Evolutionary conservation across 2,329 filamentous ascomycete species (phyloP).

Genomic region (Curvularia lunata): DNA sequence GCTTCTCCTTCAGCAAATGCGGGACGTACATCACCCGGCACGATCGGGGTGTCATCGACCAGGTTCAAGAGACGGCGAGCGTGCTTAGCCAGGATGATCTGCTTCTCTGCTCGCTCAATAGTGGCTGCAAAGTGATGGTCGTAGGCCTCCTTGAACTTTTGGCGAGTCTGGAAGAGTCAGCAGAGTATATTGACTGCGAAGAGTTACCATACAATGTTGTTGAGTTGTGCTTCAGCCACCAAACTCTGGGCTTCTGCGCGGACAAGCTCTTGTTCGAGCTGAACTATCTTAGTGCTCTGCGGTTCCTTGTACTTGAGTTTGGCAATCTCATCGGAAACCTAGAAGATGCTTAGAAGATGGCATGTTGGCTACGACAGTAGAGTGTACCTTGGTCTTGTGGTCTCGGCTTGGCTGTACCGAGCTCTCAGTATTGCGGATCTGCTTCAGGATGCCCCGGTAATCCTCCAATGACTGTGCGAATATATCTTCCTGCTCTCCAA

Average conservation of each 20-base stretch:
- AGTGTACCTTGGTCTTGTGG: slow-evolving; percentile 72
- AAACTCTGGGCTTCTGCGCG: slow-evolving; percentile 94
- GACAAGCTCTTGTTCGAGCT: slow-evolving; percentile 94
- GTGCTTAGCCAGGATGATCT: slow-evolving; percentile 90
- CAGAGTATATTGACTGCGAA: not conserved
- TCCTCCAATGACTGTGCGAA: slow-evolving; percentile 90
- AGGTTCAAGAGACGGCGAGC: slow-evolving; percentile 83
- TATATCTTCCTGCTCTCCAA: slow-evolving; percentile 89
- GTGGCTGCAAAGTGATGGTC: slow-evolving; percentile 86
- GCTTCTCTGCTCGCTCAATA: slow-evolving; percentile 96
- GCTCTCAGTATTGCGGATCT: slow-evolving; percentile 93
- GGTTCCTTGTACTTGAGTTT: slow-evolving; percentile 93
- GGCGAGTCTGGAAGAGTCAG: slow-evolving; percentile 71
- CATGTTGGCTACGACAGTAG: not conserved
- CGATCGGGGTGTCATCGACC: slow-evolving; percentile 86
- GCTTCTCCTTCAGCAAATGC: slow-evolving; percentile 69
- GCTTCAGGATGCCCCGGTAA: slow-evolving; percentile 80
- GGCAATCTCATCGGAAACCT: slow-evolving; percentile 88
- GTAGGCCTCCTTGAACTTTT: slow-evolving; percentile 95
- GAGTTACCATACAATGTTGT: slow-evolving; percentile 72
- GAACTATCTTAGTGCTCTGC: slow-evolving; percentile 77
- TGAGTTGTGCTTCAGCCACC: slow-evolving; percentile 94
- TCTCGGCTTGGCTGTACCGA: slow-evolving; percentile 93
- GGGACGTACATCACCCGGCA: slow-evolving; percentile 80
- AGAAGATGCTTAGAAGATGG: slow-evolving; percentile 6